Evolutionary conservation across 177 flowering plant species (phyloP), one percentile per base, ranked within the genome.

Genomic region (Vitis hybrid): DNA sequence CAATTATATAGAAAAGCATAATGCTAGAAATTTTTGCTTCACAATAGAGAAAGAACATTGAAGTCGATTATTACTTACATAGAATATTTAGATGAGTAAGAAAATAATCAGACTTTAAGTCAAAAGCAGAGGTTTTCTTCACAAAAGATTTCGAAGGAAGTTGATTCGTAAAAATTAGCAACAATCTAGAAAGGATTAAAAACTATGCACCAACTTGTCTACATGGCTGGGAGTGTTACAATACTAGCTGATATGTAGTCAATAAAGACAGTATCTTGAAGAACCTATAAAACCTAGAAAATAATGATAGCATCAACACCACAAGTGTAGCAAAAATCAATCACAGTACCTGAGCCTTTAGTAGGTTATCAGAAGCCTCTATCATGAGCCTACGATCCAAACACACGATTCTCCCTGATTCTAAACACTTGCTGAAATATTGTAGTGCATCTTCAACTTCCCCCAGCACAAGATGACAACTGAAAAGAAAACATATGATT

Each of bases 391-490:
- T 85, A 35, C 89, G 82, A 74, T 93, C 97, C 80, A 90, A 82
- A 73, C 91, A 84, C 52, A 88, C 74, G 63, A 21, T 78, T 78
- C 52, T 74, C 48, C 79, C 83, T 4, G 84, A 75, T 68, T 83
- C 84, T 77, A 88, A 70, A 78, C 86, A 85, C 63, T 77, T 82
- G 48, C 65, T 79, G 73, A 78, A 93, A 77, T 75, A 78, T 67
- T 69, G 71, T 18, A 76, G 35, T 52, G 97, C 97, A 66, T 86
- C 77, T 76, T 85, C 90, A 68, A 83, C 73, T 74, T 93, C 94
- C 65, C 98, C 98, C 60, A 93, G 81, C 63, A 80, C 61, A 77
- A 93, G 94, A 85, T 90, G 82, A 74, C 94, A 90, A 70, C 98
- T 93, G 75, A 9, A 68, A 71, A 60, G 57, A 60, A 69, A 62